phyloP scores from a whole-genome alignment of 2,329 filamentous ascomycete species.

The Chaetomiaceae sp. region DNA sequence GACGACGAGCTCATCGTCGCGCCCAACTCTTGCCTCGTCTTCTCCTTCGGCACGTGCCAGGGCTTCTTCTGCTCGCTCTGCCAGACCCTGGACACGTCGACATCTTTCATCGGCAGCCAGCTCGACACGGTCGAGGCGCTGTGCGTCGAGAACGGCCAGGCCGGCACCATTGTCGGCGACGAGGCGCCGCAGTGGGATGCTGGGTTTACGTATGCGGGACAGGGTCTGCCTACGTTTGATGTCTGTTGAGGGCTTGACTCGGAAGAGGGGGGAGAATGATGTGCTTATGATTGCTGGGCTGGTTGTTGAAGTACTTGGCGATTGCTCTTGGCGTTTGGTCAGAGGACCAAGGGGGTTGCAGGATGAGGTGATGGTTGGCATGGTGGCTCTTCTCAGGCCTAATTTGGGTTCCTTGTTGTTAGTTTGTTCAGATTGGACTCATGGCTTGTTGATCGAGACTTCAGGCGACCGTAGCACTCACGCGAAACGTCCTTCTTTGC shows the following conservation, averaged over 20 bases:
- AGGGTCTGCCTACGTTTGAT: slow-evolving; percentile 31
- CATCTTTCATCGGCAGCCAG: slow-evolving; percentile 35
- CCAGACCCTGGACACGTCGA: slow-evolving; percentile 31
- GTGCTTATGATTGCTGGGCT: no score
- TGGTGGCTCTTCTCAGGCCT: no score
- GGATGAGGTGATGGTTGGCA: no score
- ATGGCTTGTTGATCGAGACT: no score
- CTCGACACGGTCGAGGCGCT: slow-evolving; percentile 32
- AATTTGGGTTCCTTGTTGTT: no score
- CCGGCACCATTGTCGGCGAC: slow-evolving; percentile 34
- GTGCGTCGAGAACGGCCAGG: slow-evolving; percentile 32
- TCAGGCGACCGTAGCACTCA: no score
- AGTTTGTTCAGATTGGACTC: no score
- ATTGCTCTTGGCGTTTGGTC: no score
- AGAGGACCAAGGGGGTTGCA: no score
- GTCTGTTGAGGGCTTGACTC: slow-evolving; percentile 34
- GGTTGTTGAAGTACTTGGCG: no score
- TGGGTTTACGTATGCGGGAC: slow-evolving; percentile 31
- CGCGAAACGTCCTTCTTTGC: no score
- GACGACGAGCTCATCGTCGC: slow-evolving; percentile 30
- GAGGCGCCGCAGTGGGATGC: slow-evolving; percentile 35
- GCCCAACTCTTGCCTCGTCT: slow-evolving; percentile 32
- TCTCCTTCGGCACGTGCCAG: slow-evolving; percentile 34
- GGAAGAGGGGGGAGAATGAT: no score
- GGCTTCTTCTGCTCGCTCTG: slow-evolving; percentile 38